Evolutionary conservation across 2,329 filamentous ascomycete genomes (phyloP).

Genomic region (Magnaporthiopsis incrustans): DNA sequence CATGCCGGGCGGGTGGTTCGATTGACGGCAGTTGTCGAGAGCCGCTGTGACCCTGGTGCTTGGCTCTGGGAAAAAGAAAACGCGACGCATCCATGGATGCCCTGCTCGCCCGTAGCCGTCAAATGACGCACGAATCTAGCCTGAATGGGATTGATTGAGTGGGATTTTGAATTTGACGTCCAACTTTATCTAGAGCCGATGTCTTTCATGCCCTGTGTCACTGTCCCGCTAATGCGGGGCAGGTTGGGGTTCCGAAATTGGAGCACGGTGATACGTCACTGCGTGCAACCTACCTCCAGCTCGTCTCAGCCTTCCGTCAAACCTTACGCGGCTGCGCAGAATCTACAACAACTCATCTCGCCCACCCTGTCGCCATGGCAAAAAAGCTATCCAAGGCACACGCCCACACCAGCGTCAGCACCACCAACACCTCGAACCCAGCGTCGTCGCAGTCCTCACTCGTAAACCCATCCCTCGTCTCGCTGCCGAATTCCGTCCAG

Average conservation of each 20-base stretch:
- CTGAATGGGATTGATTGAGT: too few species aligned
- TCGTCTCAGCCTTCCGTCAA: not conserved
- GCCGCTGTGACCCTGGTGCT: not conserved
- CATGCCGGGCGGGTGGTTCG: not conserved
- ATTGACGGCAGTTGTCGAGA: constrained; percentile 5
- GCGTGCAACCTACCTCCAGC: not conserved
- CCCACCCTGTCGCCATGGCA: constrained; percentile 7
- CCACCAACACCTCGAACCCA: constrained; percentile 1
- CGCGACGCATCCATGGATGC: too few species aligned
- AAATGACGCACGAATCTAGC: too few species aligned
- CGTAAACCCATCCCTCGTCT: not conserved
- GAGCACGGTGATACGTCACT: not conserved
- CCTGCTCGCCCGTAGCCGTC: too few species aligned
- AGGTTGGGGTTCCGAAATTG: not conserved
- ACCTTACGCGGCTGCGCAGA: not conserved
- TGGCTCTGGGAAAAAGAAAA: constrained; percentile 5
- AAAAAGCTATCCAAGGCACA: constrained; percentile 10
- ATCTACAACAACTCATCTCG: not conserved
- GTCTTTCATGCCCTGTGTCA: too few species aligned
- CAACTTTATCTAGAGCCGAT: too few species aligned
- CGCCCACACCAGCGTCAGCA: constrained; percentile 4
- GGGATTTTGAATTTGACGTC: too few species aligned
- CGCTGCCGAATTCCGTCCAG: constrained; percentile 3
- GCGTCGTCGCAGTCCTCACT: not conserved
- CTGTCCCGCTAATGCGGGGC: not conserved